Evolutionary conservation across 1,139 yeast genomes (phyloP).

Genomic region (Suhomyces coccinellae): DNA sequence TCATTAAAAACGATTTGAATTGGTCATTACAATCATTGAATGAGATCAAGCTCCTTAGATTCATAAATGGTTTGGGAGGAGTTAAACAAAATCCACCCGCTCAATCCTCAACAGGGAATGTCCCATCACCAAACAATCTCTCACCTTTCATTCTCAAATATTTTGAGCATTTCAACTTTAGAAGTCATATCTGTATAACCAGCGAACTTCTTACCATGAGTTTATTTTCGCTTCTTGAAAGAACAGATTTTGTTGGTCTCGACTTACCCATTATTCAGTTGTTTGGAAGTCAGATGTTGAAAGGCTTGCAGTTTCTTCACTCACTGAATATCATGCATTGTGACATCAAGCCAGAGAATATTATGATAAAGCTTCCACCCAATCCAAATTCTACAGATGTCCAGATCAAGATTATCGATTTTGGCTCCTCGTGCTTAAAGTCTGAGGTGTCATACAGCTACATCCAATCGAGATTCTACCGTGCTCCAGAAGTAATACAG

Average conservation of each 20-base stretch:
- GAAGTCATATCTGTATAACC: conserved; percentile 81
- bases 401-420: conserved; percentile 58
- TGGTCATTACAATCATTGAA: conserved; percentile 79
- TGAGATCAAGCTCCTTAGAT: conserved; percentile 69
- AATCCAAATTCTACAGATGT: conserved; percentile 21
- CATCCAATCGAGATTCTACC: conserved; percentile 62
- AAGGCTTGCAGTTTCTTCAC: conserved; percentile 64
- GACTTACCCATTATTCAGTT: conserved; percentile 48
- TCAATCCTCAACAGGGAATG: neutral
- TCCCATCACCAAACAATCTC: conserved; percentile 1
- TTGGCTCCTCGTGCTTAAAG: conserved; percentile 58
- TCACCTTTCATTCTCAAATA: conserved; percentile 52
- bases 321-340: conserved; percentile 66
- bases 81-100: neutral
- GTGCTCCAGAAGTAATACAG: conserved; percentile 80
- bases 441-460: conserved; percentile 55
- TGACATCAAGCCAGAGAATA: conserved; percentile 72
- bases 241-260: conserved; percentile 62
- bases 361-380: conserved; percentile 49
- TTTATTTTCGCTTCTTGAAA: conserved; percentile 64
- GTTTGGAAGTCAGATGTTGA: conserved; percentile 56
- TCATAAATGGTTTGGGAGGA: conserved; percentile 27
- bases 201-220: conserved; percentile 74
- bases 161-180: conserved; percentile 70
- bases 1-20: conserved; percentile 70